Conservation (phyloP, 1,284 basidiomycete species). For the Ustilago nuda region DNA sequence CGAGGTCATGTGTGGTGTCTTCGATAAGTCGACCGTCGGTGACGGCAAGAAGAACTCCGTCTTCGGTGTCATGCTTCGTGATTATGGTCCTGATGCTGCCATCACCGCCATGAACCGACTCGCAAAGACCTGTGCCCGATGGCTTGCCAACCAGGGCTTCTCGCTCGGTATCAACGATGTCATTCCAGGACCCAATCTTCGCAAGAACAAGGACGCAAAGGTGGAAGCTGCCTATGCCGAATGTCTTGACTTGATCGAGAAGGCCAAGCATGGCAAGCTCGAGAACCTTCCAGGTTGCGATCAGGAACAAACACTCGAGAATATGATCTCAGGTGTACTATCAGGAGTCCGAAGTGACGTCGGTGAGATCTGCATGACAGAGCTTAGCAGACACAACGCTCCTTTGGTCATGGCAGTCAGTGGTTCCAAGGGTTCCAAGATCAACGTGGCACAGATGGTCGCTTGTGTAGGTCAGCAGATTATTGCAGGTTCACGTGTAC, state of each 20-base stretch:
- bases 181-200: constrained; percentile 88
- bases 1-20: constrained; percentile 99
- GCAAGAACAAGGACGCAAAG: constrained; percentile 83
- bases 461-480: constrained; percentile 99
- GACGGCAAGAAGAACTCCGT: constrained; percentile 99
- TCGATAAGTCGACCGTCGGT: constrained; percentile 98
- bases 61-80: constrained; percentile 96
- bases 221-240: constrained; percentile 90
- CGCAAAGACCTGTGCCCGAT: constrained; percentile 94
- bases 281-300: constrained; percentile 97
- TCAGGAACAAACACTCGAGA: constrained; percentile 96
- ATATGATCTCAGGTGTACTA: constrained; percentile 90
- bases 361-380: constrained; percentile 97
- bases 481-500: constrained; percentile 96
- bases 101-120: constrained; percentile 95
- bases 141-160: constrained; percentile 96
- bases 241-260: constrained; percentile 86
- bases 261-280: constrained; percentile 90
- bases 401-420: constrained; percentile 99
- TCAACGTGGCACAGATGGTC: constrained; percentile 99
- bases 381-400: constrained; percentile 94
- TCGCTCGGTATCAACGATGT: constrained; percentile 99
- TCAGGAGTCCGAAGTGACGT: constrained; percentile 95
- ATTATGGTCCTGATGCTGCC: constrained; percentile 95
- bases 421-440: constrained; percentile 97